Base-by-base conservation (phyloP, 1,284 basidiomycete species). In the Malassezia sp. region DNA sequence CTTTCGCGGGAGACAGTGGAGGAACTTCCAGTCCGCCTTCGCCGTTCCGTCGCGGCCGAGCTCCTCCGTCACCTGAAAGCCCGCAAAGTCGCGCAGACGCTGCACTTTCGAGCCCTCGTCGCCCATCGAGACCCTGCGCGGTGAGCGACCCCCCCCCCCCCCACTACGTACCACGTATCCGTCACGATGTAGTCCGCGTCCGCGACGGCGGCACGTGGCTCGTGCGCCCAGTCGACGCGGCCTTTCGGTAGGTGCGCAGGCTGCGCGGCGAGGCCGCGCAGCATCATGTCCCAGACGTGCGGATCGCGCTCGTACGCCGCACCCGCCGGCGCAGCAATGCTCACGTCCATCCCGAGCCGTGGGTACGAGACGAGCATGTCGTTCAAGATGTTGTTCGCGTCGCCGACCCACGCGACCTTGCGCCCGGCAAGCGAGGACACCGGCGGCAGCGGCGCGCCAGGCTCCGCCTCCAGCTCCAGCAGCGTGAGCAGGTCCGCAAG, bases 291-390 rank as follows among this genome's bases (percentile, higher is more conserved):
- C 62, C 85, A 86, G 0, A 96, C 88, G 0, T 78, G 72, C 26
- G 77, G 71, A 37, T 90, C 88, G 15, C 85, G 80, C 24, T 80
- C 77, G 68, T 93, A 93, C 31, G 55, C 49, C 2, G 45, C 17
- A n/a, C 77, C 77, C 61, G 78, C 70, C 55, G 91, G 79, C 8
- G 81, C 81, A 21, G 90, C 93, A 23, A 97, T 77, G 42, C 83
- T 80, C 33, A 97, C 71, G 45, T 81, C 74, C 73, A 91, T 87
- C 1, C 93, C 93, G 2, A 97, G 73, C 30, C 93, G 81, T 28
- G 91, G 91, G 64, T 84, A 85, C 6, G 86, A 80, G 45, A 95
- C 91, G 28, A 96, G 80, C 83, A 97, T 90, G 71, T 97, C 91
- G 72, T 96, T 88, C 48, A 93, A 76, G 42, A 97, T 88, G 70